Base-by-base conservation (phyloP, 2,329 filamentous ascomycete species). In the Penicillium expansum region DNA sequence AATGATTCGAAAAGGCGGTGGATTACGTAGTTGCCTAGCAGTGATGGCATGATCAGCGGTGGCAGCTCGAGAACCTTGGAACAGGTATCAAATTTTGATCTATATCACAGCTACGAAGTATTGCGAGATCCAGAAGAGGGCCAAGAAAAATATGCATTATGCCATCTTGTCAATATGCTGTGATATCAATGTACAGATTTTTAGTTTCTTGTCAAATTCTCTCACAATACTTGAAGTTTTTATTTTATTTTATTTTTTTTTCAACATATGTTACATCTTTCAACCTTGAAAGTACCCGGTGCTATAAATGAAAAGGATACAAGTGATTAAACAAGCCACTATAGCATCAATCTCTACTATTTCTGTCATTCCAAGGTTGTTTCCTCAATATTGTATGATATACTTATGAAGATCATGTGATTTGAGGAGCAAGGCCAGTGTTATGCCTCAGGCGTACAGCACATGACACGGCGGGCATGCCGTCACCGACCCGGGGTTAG, bases 401-500 rank as follows among this genome's bases (percentile, higher is more conserved):
- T 44, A 14, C 42, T 20, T 32, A 20, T 13, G 9, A 30, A 4
- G 16, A 24, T 52, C 39, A 35, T 52, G 30, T 35, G 39, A 18
- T 22, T 14, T 14, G 13, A 43, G 38, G 38, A 35, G 2, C 9
- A 35, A 43, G 30, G 38, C 38, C 6, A 4, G 0, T 0, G n/a
- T 37, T 0, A 4, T 33, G 32, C 57, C 57, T 55, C 32, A 55
- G 52, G n/a, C n/a, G n/a, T n/a, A n/a, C 1, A 53, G 18, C 58
- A 60, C 56, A 52, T 54, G 57, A 62, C 51, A 49, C 30, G 47
- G 39, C 33, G 27, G 27, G 9, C 27, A 64, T 58, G 58, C 56
- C 57, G 53, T 60, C 61, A 61, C 52, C 30, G 27, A 48, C 43
- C 42, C 30, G 24, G 52, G 11, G 52, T 64, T 62, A 63, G 51